These are phyloP conservation scores for Hortaea sp. DNA, from an alignment of 2,329 filamentous ascomycete genomes.

Conservation along the genomic window DNA sequence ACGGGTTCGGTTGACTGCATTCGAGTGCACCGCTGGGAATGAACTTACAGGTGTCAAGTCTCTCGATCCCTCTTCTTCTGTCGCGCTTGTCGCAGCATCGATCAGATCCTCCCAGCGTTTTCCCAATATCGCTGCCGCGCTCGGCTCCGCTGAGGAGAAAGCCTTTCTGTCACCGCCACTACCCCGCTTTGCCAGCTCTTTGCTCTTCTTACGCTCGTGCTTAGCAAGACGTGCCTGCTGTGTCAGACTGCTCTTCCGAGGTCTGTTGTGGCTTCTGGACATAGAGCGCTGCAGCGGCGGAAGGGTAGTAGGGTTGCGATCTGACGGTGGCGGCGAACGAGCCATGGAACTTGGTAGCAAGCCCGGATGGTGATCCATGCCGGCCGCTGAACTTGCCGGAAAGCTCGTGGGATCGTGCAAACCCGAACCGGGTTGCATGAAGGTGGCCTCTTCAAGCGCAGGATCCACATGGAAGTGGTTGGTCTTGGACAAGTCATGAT, in stretches of 20 bases:
- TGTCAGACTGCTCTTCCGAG: slow-evolving; percentile 77
- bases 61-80: slow-evolving; percentile 72
- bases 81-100: slow-evolving; percentile 85
- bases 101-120: slow-evolving; percentile 96
- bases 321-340: slow-evolving; percentile 74
- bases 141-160: slow-evolving; percentile 68
- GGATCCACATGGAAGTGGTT: slow-evolving; percentile 22
- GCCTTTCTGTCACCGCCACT: slow-evolving; percentile 65
- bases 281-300: slow-evolving; percentile 70
- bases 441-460: slow-evolving; percentile 52
- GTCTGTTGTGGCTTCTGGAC: slow-evolving; percentile 46
- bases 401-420: slow-evolving; percentile 26
- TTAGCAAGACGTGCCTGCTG: slow-evolving; percentile 66
- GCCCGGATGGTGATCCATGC: slow-evolving; percentile 46
- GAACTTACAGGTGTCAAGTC: slow-evolving; percentile 74
- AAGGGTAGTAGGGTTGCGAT: slow-evolving; percentile 68
- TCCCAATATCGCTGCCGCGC: slow-evolving; percentile 60
- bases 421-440: slow-evolving; percentile 34
- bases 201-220: slow-evolving; percentile 73
- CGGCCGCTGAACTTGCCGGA: slow-evolving; percentile 40
- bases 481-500: neutral
- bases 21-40: neutral
- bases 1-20: neutral
- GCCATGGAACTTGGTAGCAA: slow-evolving; percentile 73
- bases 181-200: slow-evolving; percentile 61